Conservation (phyloP, 805 yeast species). For the Ogataea corticis region DNA sequence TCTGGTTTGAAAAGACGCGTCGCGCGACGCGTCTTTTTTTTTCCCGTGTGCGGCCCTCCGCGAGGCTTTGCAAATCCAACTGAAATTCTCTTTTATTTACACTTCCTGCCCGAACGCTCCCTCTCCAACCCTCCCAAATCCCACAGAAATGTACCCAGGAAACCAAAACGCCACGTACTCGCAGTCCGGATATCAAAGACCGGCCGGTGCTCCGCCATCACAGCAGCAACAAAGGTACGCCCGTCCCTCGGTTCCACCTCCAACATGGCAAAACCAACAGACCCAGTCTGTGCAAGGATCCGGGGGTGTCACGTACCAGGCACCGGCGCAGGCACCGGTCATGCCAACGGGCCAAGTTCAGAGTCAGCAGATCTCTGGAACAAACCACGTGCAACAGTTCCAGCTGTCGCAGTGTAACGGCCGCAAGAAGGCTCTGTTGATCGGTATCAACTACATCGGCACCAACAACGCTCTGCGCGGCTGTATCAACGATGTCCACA, state of each 20-base stretch:
- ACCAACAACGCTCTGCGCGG: constrained; percentile 63
- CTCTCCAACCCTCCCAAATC: too few species aligned
- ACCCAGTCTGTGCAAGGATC: constrained; percentile 7
- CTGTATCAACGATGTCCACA: constrained; percentile 75
- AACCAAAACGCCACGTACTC: constrained; percentile 16
- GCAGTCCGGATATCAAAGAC: constrained; percentile 21
- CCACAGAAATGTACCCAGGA: constrained; percentile 24
- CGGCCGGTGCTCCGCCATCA: constrained; percentile 20
- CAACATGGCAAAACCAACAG: constrained; percentile 15
- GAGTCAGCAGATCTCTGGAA: constrained; percentile 33
- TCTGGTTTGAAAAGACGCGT: too few species aligned
- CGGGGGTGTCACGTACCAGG: constrained; percentile 14
- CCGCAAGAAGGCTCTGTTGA: constrained; percentile 66
- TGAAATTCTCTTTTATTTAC: not conserved
- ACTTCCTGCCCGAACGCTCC: too few species aligned
- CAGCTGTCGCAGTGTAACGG: constrained; percentile 75
- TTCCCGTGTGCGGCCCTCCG: not conserved
- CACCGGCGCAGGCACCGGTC: constrained; percentile 17
- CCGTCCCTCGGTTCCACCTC: constrained; percentile 17
- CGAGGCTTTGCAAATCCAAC: constrained; percentile 4
- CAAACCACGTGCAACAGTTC: constrained; percentile 27
- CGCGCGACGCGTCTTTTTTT: too few species aligned
- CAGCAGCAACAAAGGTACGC: constrained; percentile 10
- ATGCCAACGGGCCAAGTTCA: constrained; percentile 23
- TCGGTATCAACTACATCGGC: constrained; percentile 80